Percentiles rank a stretch among this genome's conserved stretches.
phyloP scores from a whole-genome alignment of 2,329 filamentous ascomycete species.

The Cladosporium sp. region DNA sequence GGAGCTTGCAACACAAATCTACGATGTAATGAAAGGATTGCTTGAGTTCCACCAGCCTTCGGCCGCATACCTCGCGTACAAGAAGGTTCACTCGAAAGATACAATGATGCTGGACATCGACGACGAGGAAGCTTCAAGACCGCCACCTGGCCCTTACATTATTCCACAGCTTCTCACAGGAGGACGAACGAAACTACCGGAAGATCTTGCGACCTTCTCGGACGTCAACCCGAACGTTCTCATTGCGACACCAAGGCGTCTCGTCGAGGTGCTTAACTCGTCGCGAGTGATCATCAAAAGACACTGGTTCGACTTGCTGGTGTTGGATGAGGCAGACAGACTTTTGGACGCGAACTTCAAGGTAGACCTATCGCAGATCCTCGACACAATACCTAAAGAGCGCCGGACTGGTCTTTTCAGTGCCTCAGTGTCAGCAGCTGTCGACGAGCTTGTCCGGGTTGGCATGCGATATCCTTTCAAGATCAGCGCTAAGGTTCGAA shows the following conservation, averaged over 20 bases:
- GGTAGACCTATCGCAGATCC: constrained; percentile 77
- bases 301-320: constrained; percentile 70
- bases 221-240: constrained; percentile 80
- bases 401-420: constrained; percentile 89
- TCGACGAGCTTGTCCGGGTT: constrained; percentile 85
- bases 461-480: constrained; percentile 91
- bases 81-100: constrained; percentile 14
- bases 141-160: constrained; percentile 46
- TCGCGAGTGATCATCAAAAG: constrained; percentile 40
- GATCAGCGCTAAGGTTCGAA: constrained; percentile 87
- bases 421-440: constrained; percentile 90
- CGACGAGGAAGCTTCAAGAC: constrained; percentile 22
- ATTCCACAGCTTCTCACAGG: constrained; percentile 85
- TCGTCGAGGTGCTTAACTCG: constrained; percentile 81
- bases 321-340: constrained; percentile 91
- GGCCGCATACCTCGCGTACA: constrained; percentile 57
- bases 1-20: constrained; percentile 86
- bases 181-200: constrained; percentile 70
- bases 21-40: constrained; percentile 69
- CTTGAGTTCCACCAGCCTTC: constrained; percentile 79
- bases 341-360: constrained; percentile 92
- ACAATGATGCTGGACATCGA: constrained; percentile 34
- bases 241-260: constrained; percentile 81
- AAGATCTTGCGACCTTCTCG: constrained; percentile 81
- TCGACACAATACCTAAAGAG: constrained; percentile 83